Percentiles rank a stretch among this genome's conserved stretches.
Evolutionary conservation across 345 rosid species (phyloP).

Genomic region (Reutealis trisperma): DNA sequence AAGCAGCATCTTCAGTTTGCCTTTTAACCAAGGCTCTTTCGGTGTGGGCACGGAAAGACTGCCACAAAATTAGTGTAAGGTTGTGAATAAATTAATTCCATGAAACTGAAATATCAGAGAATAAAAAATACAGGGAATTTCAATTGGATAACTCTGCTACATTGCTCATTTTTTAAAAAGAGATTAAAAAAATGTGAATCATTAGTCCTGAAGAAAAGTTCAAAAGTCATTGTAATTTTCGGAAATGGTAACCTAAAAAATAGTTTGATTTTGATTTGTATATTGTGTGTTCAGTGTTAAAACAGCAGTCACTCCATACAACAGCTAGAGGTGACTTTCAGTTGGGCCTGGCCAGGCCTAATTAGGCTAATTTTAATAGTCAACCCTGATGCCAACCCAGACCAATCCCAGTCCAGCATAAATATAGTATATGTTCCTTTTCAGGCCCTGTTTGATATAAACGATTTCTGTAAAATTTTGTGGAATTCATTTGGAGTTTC

Average conservation of each 20-base stretch:
- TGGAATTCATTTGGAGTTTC: too few species aligned
- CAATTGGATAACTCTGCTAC: background rate
- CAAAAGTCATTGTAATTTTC: too few species aligned
- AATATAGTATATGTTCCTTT: background rate
- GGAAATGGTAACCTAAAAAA: too few species aligned
- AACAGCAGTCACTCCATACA: background rate
- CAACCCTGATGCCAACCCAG: background rate
- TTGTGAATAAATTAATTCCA: conserved; percentile 4
- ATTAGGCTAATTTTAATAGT: background rate
- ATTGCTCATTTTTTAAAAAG: background rate
- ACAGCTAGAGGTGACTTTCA: background rate
- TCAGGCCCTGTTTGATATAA: background rate
- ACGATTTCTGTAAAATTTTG: too few species aligned
- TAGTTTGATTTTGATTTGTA: too few species aligned
- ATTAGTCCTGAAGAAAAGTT: too few species aligned
- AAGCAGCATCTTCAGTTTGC: conserved; percentile 45
- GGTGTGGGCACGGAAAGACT: conserved; percentile 82
- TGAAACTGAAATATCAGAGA: conserved; percentile 1
- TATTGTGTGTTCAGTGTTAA: too few species aligned
- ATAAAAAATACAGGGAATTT: background rate
- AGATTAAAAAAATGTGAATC: background rate
- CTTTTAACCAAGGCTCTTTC: conserved; percentile 56
- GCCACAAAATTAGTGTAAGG: conserved; percentile 22
- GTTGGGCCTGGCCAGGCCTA: background rate
- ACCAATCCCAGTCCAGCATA: background rate